Base-by-base conservation (phyloP, 192 early-diverging fungal species). In the Mortierella claussenii region DNA sequence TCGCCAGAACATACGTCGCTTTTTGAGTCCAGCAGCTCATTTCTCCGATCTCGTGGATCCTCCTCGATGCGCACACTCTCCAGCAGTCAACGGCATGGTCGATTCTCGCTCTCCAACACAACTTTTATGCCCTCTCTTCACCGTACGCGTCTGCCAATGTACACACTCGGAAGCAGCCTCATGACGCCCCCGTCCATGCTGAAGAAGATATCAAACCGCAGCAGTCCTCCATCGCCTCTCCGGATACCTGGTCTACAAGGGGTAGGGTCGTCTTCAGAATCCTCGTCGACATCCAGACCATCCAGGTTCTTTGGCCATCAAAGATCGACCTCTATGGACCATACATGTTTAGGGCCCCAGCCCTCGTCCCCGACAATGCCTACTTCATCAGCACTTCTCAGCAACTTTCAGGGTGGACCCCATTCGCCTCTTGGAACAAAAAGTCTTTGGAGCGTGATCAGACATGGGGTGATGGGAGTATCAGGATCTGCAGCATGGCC, bases 401-500 rank as follows among this genome's bases (percentile, higher is more conserved):
- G 40, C 0, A 52, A 21, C 44, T 20, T 26, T 20, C 47, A 37
- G 28, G 52, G 26, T 27, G 56, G 49, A 26, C 56, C 73, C n/a
- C 56, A 66, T 21, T 59, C 69, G 23, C 71, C 64, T 5, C 51
- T 53, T 2, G 18, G 54, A 2, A 20, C 60, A 40, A 65, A 71
- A 31, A 68, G 65, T 15, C 47, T 67, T 12, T 73, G 69, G 61
- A 68, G 58, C 36, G 63, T 60, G 15, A 61, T 67, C 42, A 52
- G 79, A 10, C 69, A 70, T 34, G 62, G 69, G 11, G 62, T 80
- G 27, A 66, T 80, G 69, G 62, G 69, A 23, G 60, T 80, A 5
- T 66, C 79, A 18, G 69, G 69, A 55, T 51, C 79, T 23, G 12
- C 65, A 7, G 53, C 65, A 28, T 67, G 64, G 69, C 55, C 64